Base-by-base conservation (phyloP, 1,284 basidiomycete species). In the Puccinia sorghi region DNA sequence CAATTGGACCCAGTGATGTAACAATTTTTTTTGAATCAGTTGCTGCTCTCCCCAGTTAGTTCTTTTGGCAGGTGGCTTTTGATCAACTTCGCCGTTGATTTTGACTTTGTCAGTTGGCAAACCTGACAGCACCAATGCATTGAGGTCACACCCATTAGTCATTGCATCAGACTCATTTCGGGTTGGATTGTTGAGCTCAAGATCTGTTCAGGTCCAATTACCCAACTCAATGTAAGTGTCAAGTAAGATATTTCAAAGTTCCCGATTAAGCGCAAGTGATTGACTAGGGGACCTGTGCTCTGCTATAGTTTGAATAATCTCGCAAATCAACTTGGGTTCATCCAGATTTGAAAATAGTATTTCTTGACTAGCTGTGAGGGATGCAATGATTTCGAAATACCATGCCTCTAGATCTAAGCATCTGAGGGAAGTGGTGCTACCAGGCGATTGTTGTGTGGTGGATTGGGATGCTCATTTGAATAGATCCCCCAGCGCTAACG, bases 401-500 rank as follows among this genome's bases (percentile, higher is more conserved):
- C n/a, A n/a, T n/a, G n/a, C n/a, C n/a, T n/a, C n/a, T n/a, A n/a
- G n/a, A n/a, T n/a, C n/a, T n/a, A n/a, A n/a, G n/a, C n/a, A 32
- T 32, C 4, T 32, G 32, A 32, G 32, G 32, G 32, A 32, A 32
- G 32, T 32, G 32, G 32, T 32, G 32, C 32, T 32, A 32, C 32
- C 32, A 32, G 32, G 32, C 32, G 32, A 32, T 32, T 32, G 32
- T 32, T 32, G 32, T 32, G 32, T 32, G 32, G 32, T 32, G 32
- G 32, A 32, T 32, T 32, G 32, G 8, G 99, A 89, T 20, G 97
- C 98, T 5, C 94, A 96, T 87, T 98, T 99, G 84, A 99, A 94
- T 81, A 99, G 90, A 86, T 99, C 96, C 72, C 96, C 96, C 54
- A 99, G 88, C 0, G 96, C 97, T 81, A 97, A 90, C 0, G 96